Percentiles rank a stretch among this genome's conserved stretches.
Evolutionary conservation across 2,329 filamentous ascomycete genomes (phyloP).

Genomic region (Akanthomyces dipterigenus): DNA sequence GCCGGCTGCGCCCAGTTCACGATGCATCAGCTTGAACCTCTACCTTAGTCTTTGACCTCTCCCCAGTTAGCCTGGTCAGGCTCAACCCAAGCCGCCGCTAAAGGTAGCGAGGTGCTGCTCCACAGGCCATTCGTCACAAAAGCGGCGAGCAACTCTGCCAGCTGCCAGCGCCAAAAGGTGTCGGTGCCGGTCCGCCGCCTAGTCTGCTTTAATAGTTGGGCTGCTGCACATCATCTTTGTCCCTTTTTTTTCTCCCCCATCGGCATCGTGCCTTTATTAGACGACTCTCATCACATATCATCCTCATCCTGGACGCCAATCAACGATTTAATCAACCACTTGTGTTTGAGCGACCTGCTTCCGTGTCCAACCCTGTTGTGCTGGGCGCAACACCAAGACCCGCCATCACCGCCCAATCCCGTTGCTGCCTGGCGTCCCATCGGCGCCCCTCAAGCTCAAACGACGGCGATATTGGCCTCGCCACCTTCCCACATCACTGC

Average conservation of each 20-base stretch:
- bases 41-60: background rate
- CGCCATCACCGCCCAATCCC: conserved; percentile 7
- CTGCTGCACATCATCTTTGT: conserved; percentile 6
- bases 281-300: background rate
- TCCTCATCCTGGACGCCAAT: background rate
- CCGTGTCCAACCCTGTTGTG: background rate
- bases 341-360: background rate
- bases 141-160: conserved; percentile 7
- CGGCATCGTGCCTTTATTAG: background rate
- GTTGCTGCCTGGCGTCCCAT: conserved; percentile 5
- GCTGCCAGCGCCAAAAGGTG: background rate
- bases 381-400: conserved; percentile 6
- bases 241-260: background rate
- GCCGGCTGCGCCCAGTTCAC: conserved; percentile 1
- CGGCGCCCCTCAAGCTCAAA: background rate
- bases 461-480: background rate
- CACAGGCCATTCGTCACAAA: background rate
- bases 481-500: background rate
- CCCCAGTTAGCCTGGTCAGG: conserved; percentile 7
- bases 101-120: background rate
- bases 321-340: background rate
- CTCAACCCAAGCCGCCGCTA: background rate
- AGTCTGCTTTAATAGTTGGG: conserved; percentile 9
- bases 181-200: conserved; percentile 2
- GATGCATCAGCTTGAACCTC: background rate